phyloP scores from a whole-genome alignment of 2,329 filamentous ascomycete genomes.

The Pseudogymnoascus pannorum region DNA sequence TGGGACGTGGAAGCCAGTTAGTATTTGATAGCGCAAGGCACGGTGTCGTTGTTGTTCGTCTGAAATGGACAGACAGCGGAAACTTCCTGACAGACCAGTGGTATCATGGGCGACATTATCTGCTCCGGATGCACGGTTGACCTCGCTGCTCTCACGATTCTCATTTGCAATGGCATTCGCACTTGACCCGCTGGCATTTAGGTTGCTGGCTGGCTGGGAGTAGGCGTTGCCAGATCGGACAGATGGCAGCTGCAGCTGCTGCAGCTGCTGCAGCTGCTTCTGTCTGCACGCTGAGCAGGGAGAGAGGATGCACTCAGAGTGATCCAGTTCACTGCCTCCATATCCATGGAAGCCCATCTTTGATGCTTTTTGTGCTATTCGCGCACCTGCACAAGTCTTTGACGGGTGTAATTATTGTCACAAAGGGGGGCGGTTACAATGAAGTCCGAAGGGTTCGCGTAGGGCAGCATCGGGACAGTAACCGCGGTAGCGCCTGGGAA shows the following conservation, averaged over 20 bases:
- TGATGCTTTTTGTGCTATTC: neutral
- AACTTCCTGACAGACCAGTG: neutral
- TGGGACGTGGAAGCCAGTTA: neutral
- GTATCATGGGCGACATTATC: neutral
- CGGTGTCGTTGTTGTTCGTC: too few relatives aligned
- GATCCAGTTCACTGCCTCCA: neutral
- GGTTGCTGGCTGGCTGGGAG: neutral
- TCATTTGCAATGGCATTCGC: neutral
- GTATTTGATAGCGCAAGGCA: neutral
- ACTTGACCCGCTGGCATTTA: neutral
- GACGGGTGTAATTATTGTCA: neutral
- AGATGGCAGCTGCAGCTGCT: neutral
- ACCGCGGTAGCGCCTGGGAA: neutral
- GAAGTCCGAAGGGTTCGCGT: neutral
- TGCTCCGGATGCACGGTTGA: neutral
- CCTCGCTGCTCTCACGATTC: neutral
- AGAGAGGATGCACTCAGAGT: neutral
- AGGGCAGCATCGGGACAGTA: neutral
- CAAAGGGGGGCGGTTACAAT: neutral
- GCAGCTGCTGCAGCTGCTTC: neutral
- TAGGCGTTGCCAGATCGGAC: neutral
- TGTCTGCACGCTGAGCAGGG: neutral
- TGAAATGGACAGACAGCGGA: neutral
- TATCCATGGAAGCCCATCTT: slow-evolving; percentile 5
- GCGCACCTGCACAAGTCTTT: neutral